Evolutionary conservation across 1,284 basidiomycete species (phyloP).

Genomic region (Thecaphora thlaspeos): DNA sequence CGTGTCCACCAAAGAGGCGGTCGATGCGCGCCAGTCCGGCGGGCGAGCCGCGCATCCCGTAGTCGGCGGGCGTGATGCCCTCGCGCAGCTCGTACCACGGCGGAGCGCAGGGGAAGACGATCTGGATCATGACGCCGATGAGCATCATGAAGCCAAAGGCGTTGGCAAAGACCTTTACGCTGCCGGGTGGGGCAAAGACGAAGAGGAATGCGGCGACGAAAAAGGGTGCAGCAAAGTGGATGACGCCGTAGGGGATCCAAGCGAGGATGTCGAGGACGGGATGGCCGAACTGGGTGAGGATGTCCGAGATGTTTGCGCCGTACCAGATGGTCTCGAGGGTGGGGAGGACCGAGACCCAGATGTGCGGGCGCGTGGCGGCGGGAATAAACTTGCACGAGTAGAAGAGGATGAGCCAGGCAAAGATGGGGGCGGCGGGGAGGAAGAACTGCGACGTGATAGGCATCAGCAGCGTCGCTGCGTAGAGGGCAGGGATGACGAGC

Average conservation of each 20-base stretch:
- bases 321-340: slow-evolving; percentile 92
- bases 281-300: slow-evolving; percentile 89
- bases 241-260: slow-evolving; percentile 92
- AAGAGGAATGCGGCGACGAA: slow-evolving; percentile 67
- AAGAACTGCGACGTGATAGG: slow-evolving; percentile 92
- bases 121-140: slow-evolving; percentile 82
- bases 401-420: slow-evolving; percentile 69
- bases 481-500: slow-evolving; percentile 75
- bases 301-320: slow-evolving; percentile 94
- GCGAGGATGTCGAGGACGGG: slow-evolving; percentile 87
- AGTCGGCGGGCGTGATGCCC: slow-evolving; percentile 90
- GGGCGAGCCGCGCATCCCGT: slow-evolving; percentile 81
- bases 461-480: slow-evolving; percentile 69
- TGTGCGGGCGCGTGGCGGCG: slow-evolving; percentile 69
- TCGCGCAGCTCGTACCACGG: slow-evolving; percentile 97
- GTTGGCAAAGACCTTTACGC: slow-evolving; percentile 80
- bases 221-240: slow-evolving; percentile 79
- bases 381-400: slow-evolving; percentile 86
- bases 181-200: slow-evolving; percentile 75
- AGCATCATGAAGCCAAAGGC: slow-evolving; percentile 94
- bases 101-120: slow-evolving; percentile 86
- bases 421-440: slow-evolving; percentile 80
- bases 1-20: slow-evolving; percentile 73
- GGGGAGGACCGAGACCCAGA: slow-evolving; percentile 88
- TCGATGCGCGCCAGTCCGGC: slow-evolving; percentile 92